Evolutionary conservation across 495 filamentous ascomycete genomes (phyloP).

Genomic region (Cenococcum geophilum): DNA sequence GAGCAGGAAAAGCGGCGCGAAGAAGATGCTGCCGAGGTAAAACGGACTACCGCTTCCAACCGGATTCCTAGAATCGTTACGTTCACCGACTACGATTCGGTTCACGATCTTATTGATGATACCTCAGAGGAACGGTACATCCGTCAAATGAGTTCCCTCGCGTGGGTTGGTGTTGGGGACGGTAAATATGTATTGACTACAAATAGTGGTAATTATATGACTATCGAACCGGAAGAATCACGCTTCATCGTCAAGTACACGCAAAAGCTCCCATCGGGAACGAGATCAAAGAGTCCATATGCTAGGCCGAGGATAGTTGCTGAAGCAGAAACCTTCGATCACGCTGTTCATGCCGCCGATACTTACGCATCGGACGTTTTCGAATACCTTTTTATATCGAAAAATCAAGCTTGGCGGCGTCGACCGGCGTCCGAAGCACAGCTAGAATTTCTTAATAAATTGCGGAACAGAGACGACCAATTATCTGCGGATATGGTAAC

Average conservation of each 20-base stretch:
- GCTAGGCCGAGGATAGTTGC: conserved; percentile 62
- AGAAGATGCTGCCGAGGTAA: conserved; percentile 19
- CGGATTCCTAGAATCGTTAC: conserved; percentile 42
- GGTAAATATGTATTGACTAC: conserved; percentile 60
- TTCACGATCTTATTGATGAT: conserved; percentile 84
- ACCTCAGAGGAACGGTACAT: conserved; percentile 71
- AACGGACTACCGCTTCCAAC: conserved; percentile 4
- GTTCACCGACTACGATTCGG: conserved; percentile 84
- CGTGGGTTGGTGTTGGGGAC: conserved; percentile 72
- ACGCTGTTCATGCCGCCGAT: conserved; percentile 76
- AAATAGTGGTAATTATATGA: conserved; percentile 52
- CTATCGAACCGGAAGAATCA: conserved; percentile 46
- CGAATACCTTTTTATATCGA: conserved; percentile 51
- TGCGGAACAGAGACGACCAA: conserved; percentile 50
- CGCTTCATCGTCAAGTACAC: conserved; percentile 30
- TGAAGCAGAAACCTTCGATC: conserved; percentile 51
- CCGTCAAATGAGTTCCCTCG: conserved; percentile 59
- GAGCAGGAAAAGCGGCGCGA: conserved; percentile 37
- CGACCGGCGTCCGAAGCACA: conserved; percentile 62
- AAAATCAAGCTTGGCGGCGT: conserved; percentile 60
- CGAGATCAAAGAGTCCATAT: conserved; percentile 47
- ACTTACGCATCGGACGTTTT: conserved; percentile 65
- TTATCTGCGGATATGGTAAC: conserved; percentile 55
- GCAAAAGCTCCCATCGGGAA: conserved; percentile 23
- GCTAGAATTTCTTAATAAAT: conserved; percentile 63